Evolutionary conservation across 2,329 filamentous ascomycete genomes (phyloP), one percentile per base, ranked within the genome.

Genomic region (Lecanosticta acicola): DNA sequence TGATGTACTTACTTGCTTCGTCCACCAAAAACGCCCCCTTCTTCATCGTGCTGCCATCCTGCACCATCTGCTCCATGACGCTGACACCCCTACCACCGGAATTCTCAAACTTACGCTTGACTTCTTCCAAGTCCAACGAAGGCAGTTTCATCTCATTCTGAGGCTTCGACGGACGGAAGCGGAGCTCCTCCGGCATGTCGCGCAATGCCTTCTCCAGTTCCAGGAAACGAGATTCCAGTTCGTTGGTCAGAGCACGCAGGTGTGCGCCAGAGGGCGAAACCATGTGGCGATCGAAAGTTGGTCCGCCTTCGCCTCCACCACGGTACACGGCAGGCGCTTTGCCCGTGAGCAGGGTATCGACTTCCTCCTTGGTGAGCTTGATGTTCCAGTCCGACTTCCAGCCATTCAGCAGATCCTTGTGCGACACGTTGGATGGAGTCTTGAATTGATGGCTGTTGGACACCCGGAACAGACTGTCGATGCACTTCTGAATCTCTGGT

Each of bases 191-290:
- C 3, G 61, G 60, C 43, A 60, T 51, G 13, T 53, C 53, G 7
- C 76, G 74, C 36, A 87, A 68, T 4, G 69, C 68, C 39, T 74
- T 70, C 64, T 91, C 87, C 3, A 91, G 74, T 41, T 79, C 73
- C 9, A 91, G 70, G 54, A 85, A 90, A 3, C 77, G 76, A 26
- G 82, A 73, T 60, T 90, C 85, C 51, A 90, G 81, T 34, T 83
- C 79, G 3, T 75, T 68, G 1, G 75, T 81, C 43, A 93, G 68
- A 47, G 85, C 83, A 53, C 83, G 81, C n/a, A 91, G 73, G 61
- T 84, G 86, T 51, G 87, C 82, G 9, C 86, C 85, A 50, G 84
- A 81, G 0, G 85, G 84, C 0, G 85, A 89, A 42, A 90, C 79
- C 55, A 90, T 75, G 52, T 85, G 80, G 19, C 83, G 76, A 1